Base-by-base conservation (phyloP, 2,329 filamentous ascomycete species). In the Fusarium brachygibbosum region DNA sequence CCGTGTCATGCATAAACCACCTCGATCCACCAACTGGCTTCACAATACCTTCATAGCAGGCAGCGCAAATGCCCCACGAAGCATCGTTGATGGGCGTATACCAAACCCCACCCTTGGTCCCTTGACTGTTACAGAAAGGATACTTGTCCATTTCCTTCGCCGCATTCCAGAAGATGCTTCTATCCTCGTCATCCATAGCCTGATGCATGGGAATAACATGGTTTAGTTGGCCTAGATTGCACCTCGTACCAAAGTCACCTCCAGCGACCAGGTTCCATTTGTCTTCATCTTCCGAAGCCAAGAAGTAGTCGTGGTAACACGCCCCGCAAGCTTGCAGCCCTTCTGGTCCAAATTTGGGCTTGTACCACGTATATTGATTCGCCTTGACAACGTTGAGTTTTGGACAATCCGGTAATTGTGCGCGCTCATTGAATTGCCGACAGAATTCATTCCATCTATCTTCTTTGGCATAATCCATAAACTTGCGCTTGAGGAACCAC, bases 291-390 rank as follows among this genome's bases (percentile, higher is more conserved):
- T 70, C 70, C 1, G 77, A 76, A 37, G 69, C 72, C 31, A 74
- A 53, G 21, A 82, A 72, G 19, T 77, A 75, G 68, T 83, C 81
- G 54, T 70, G 74, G 59, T 77, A 82, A 61, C 81, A 83, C 1
- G 78, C 75, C 8, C 67, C 71, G 51, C 81, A 83, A 14, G 81
- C 63, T 0, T 79, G 68, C 0, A 81, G 63, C 5, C 69, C 72
- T 0, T 48, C 42, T 1, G 73, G 75, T 4, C 58, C 58, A 1
- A 75, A 70, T 0, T 63, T 63, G 3, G 78, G 76, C 5, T 75
- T 67, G 61, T 77, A 81, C 80, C 80, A 82, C 6, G 63, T 69
- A 7, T 72, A 70, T 0, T 72, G 72, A n/a, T 66, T 65, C 2
- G 72, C 71, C 13, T 64, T 64, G 45, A 73, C 66, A 3, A 38